phyloP scores from a whole-genome alignment of 176 grass and related monocot genomes.

The Cymbopogon citratus region DNA sequence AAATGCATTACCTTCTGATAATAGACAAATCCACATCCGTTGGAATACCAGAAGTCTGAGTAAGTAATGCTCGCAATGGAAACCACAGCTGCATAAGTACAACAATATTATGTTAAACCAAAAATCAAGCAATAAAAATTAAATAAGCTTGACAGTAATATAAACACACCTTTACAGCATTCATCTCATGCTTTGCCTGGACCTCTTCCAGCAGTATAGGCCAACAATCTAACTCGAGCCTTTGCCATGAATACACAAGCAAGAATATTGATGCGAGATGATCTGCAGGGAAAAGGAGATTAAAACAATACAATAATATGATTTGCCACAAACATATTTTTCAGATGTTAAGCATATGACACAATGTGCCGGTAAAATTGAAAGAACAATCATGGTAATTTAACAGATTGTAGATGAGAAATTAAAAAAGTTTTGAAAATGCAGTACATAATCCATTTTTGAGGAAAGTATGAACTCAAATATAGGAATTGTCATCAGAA shows the following conservation, averaged over 20 bases:
- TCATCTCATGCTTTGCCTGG: slow-evolving; percentile 51
- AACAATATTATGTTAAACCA: slow-evolving; percentile 19
- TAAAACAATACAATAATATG: neutral
- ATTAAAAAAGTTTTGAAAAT: slow-evolving; percentile 1
- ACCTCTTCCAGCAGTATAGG: slow-evolving; percentile 60
- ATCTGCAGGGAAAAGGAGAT: slow-evolving; percentile 36
- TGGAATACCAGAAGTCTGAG: slow-evolving; percentile 27
- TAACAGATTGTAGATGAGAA: neutral
- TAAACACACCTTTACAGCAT: slow-evolving; percentile 70
- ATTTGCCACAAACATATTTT: neutral
- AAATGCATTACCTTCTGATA: slow-evolving; percentile 50
- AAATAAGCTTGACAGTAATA: neutral
- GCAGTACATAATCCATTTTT: neutral
- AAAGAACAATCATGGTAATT: neutral
- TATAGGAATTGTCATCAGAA: neutral
- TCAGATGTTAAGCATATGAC: neutral
- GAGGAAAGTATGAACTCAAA: neutral
- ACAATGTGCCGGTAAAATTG: neutral
- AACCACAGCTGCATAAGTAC: slow-evolving; percentile 65
- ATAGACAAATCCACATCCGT: slow-evolving; percentile 43
- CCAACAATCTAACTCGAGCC: slow-evolving; percentile 82
- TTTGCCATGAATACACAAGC: slow-evolving; percentile 83
- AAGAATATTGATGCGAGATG: slow-evolving; percentile 64
- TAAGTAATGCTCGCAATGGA: slow-evolving; percentile 73
- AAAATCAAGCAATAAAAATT: slow-evolving; percentile 17